phyloP scores from a whole-genome alignment of 345 rosid genomes.

The Brassica juncea region DNA sequence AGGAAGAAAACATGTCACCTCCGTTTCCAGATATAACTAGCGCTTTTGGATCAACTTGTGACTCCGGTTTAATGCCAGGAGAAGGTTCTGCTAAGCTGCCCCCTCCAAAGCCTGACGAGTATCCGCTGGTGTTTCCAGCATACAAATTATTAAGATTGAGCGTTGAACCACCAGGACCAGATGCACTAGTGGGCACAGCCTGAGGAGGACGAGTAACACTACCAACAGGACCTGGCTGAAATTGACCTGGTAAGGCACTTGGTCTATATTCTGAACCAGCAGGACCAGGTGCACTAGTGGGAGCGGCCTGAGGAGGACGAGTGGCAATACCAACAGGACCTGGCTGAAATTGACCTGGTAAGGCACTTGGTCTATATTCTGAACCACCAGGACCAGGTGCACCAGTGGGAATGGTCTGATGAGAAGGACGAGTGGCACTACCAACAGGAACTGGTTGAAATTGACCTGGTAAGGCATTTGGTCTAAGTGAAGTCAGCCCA shows the following conservation, averaged over 20 bases:
- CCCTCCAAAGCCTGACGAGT: conserved; percentile 50
- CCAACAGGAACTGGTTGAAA: conserved; percentile 44
- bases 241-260: conserved; percentile 47
- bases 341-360: conserved; percentile 49
- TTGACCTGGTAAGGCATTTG: conserved; percentile 48
- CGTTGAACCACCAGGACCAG: conserved; percentile 44
- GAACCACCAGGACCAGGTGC: conserved; percentile 45
- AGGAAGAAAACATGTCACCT: conserved; percentile 57
- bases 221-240: conserved; percentile 44
- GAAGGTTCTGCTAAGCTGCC: conserved; percentile 44
- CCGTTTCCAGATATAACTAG: conserved; percentile 69
- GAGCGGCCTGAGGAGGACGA: conserved; percentile 48
- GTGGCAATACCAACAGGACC: conserved; percentile 42
- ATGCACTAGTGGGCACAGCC: conserved; percentile 40
- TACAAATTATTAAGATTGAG: conserved; percentile 57
- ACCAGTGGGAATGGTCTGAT: conserved; percentile 47
- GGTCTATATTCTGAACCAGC: conserved; percentile 57
- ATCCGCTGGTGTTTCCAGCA: conserved; percentile 52
- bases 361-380: conserved; percentile 53
- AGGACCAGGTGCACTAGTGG: conserved; percentile 43
- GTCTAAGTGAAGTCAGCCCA: conserved; percentile 49
- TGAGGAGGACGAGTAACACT: conserved; percentile 50
- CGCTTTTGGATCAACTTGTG: conserved; percentile 55
- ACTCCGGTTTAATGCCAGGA: conserved; percentile 46
- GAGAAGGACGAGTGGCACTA: conserved; percentile 47